Conservation (phyloP, 1,284 basidiomycete species). For the Sphaerobolus stellatus region DNA sequence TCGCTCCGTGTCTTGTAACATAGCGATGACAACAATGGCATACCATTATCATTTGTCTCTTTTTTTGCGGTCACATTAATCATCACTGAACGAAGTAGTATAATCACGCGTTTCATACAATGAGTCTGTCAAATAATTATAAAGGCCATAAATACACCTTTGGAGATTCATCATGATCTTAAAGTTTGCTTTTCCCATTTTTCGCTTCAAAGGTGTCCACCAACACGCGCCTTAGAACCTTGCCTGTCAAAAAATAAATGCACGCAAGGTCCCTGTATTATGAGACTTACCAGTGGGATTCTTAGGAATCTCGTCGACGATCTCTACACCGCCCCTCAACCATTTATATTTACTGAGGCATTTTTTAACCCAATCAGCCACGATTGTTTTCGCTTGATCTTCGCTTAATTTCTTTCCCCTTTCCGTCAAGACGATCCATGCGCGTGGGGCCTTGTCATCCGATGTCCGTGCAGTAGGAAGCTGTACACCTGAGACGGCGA, state of each 20-base stretch:
- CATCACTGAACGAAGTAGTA: background rate
- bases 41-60: background rate
- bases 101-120: background rate
- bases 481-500: slow-evolving; percentile 63
- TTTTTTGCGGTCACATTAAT: background rate
- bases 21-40: background rate
- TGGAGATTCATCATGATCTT: background rate
- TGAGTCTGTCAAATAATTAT: background rate
- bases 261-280: background rate
- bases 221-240: slow-evolving; percentile 57
- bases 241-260: slow-evolving; percentile 38
- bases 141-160: background rate
- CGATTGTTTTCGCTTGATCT: slow-evolving; percentile 39
- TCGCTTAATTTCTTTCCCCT: slow-evolving; percentile 49
- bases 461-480: background rate
- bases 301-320: slow-evolving; percentile 69
- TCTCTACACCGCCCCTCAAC: slow-evolving; percentile 63
- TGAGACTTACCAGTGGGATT: slow-evolving; percentile 43
- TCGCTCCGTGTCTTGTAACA: too few species aligned
- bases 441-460: slow-evolving; percentile 55
- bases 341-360: slow-evolving; percentile 69
- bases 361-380: slow-evolving; percentile 60
- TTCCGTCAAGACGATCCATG: slow-evolving; percentile 67
- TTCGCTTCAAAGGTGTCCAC: slow-evolving; percentile 36
- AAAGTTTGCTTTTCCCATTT: background rate